Percentiles rank a stretch among this genome's conserved stretches.
phyloP scores from a whole-genome alignment of 1,139 yeast genomes.

The Petasospora fabianii region DNA sequence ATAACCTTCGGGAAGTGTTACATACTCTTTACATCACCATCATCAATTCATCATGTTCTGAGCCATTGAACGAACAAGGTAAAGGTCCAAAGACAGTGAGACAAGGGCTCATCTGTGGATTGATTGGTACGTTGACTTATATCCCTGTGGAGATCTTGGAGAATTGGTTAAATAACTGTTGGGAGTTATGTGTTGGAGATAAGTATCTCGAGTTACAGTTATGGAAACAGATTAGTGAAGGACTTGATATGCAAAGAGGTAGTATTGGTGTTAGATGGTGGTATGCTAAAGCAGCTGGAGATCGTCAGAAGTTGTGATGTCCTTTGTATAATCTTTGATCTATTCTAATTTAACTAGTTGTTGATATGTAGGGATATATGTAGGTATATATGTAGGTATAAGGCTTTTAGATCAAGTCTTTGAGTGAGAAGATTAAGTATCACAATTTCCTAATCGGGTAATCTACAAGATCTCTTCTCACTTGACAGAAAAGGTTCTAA shows the following conservation, averaged over 20 bases:
- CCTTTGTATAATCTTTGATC: no score
- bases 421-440: no score
- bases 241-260: conserved; percentile 55
- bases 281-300: no score
- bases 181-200: conserved; percentile 36
- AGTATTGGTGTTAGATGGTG: conserved; percentile 68
- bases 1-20: conserved; percentile 38
- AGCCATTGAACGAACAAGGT: conserved; percentile 24
- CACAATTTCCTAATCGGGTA: no score
- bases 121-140: conserved; percentile 54
- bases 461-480: no score
- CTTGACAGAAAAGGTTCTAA: no score
- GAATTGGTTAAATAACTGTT: conserved; percentile 48
- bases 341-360: no score
- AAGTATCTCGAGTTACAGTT: conserved; percentile 32
- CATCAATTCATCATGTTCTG: conserved; percentile 34
- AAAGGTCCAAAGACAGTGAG: conserved; percentile 37
- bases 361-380: no score
- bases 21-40: conserved; percentile 40
- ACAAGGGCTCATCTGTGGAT: conserved; percentile 46
- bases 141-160: conserved; percentile 36
- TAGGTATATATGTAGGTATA: no score
- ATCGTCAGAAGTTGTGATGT: no score
- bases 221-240: conserved; percentile 42
- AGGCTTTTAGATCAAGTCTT: no score